Percentiles rank a stretch among this genome's conserved stretches.
phyloP scores from a whole-genome alignment of 2,329 filamentous ascomycete species.

The Fusarium sp. region DNA sequence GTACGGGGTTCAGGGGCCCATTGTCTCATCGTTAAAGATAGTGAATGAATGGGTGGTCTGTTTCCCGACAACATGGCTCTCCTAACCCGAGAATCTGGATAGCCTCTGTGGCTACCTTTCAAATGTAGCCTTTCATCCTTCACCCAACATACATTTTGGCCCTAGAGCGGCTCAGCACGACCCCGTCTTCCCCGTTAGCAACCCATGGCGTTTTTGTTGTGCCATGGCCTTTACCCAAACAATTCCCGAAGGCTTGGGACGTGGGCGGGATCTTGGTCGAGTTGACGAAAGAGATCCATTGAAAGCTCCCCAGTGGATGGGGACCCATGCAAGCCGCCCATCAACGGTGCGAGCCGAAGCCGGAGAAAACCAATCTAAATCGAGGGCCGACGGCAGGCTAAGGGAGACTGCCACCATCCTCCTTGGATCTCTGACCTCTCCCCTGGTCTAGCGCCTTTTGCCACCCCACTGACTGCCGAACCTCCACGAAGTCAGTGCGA shows the following conservation, averaged over 20 bases:
- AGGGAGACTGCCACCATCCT: conserved; percentile 34
- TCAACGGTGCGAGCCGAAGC: conserved; percentile 56
- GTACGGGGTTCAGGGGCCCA: conserved; percentile 34
- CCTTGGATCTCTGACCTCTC: conserved; percentile 36
- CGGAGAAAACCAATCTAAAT: conserved; percentile 53
- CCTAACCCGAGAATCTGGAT: conserved; percentile 30
- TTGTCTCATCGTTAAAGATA: conserved; percentile 16
- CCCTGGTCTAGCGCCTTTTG: conserved; percentile 43
- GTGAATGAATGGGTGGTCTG: conserved; percentile 20
- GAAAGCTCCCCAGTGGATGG: conserved; percentile 42
- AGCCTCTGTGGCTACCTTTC: conserved; percentile 17
- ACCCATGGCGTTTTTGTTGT: conserved; percentile 31
- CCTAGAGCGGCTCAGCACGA: conserved; percentile 17
- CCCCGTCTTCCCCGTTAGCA: conserved; percentile 20
- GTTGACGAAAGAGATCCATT: conserved; percentile 43
- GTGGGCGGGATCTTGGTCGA: conserved; percentile 48
- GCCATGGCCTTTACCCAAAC: conserved; percentile 33
- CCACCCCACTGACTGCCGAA: conserved; percentile 40
- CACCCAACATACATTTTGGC: conserved; percentile 14
- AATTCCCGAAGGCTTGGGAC: conserved; percentile 50
- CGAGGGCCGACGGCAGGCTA: conserved; percentile 50
- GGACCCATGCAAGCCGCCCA: conserved; percentile 50
- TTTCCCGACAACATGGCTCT: conserved; percentile 39
- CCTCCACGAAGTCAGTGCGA: conserved; percentile 34
- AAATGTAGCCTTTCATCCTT: conserved; percentile 16